phyloP scores from a whole-genome alignment of 768 basidiomycete species.

The Phanerodontia chrysosporium region DNA sequence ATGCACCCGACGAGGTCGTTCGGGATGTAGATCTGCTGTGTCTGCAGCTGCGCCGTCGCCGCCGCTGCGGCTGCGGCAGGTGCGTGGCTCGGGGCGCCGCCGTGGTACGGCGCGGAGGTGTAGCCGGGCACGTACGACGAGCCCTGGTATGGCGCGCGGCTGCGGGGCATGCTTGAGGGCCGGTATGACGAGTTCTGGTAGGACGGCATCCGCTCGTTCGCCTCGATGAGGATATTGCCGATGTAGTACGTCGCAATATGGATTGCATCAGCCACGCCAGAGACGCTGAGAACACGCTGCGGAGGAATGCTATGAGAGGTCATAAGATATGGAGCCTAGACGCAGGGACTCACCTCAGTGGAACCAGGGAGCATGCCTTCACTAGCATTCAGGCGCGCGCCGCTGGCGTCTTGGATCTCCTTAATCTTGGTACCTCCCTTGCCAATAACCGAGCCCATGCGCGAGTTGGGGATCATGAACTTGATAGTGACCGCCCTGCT shows the following conservation, averaged over 20 bases:
- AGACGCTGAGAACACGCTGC: conserved; percentile 94
- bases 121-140: neutral
- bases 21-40: conserved; percentile 97
- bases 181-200: conserved; percentile 51
- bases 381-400: conserved; percentile 92
- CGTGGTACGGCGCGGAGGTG: conserved; percentile 35
- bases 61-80: neutral
- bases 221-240: conserved; percentile 94
- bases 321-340: neutral
- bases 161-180: conserved; percentile 58
- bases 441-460: conserved; percentile 99
- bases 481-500: conserved; percentile 99
- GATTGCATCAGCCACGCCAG: conserved; percentile 97
- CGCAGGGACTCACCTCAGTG: conserved; percentile 72
- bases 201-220: conserved; percentile 79
- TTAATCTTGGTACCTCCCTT: conserved; percentile 98
- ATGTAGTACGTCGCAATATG: conserved; percentile 99
- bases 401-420: conserved; percentile 98
- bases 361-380: conserved; percentile 99
- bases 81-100: neutral
- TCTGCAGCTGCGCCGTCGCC: conserved; percentile 73
- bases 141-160: conserved; percentile 34
- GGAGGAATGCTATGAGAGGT: conserved; percentile 8
- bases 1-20: conserved; percentile 96
- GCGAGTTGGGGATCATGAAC: conserved; percentile 98